Evolutionary conservation across 228 moss, liverwort and hornwort genomes (phyloP), one percentile per base, ranked within the genome.

Genomic region (Sphagnum magellanicum): DNA sequence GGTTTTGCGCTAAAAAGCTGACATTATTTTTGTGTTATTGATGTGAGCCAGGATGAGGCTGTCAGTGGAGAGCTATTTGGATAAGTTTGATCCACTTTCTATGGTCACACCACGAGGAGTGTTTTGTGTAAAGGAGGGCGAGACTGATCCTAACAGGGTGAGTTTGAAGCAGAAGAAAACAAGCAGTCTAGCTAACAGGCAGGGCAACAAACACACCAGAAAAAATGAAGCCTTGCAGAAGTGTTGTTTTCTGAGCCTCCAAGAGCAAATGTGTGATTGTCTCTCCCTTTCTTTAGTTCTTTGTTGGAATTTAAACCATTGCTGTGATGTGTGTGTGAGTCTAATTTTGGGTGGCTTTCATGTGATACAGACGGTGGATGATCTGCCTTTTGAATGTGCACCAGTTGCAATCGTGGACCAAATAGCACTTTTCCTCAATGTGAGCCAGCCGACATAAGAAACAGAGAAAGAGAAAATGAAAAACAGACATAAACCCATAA

Each of bases 91-190:
- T 78, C 87, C 89, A 15, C 8, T 80, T 6, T 76, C 78, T 70
- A 81, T 77, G 70, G 90, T 86, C 50, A 78, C 78, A 59, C 89
- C 94, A 16, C 81, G 86, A 86, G 90, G 90, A 51, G 81, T 91
- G 65, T 91, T 87, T 55, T 88, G 81, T 70, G 77, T 65, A 66
- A 78, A 68, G 50, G 55, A 71, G 65, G 79, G 70, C 60, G 83
- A 86, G 73, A 50, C 73, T 65, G 82, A 79, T 66, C 60, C 72
- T 68, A 47, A 68, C 61, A 74, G 81, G 84, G 87, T 89, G 70
- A 72, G 49, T 48, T 17, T 16, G 63, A 7, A 16, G 16, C 16
- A 32, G 32, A 32, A 32, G 32, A 32, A 32, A 32, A 32, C 32
- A 32, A 32, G 32, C 32, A 32, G 32, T 32, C 32, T 32, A 32